These are phyloP conservation scores for Boletus pseudo-olivaceus DNA, from an alignment of 768 basidiomycete species.

Conservation along the genomic window DNA sequence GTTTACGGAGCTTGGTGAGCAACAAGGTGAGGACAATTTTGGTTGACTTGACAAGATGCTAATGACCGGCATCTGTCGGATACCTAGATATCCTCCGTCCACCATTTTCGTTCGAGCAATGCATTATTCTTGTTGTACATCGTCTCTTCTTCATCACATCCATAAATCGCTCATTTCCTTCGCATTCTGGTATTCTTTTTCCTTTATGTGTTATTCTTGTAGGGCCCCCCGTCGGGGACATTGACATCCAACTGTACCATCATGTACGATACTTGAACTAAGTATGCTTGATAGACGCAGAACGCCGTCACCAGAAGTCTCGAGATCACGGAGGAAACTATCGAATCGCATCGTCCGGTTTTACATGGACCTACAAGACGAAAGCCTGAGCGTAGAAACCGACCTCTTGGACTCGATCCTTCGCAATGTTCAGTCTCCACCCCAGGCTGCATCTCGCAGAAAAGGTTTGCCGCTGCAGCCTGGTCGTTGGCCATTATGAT, in stretches of 20 bases:
- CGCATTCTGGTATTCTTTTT: constrained; percentile 1
- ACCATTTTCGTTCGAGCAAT: constrained; percentile 11
- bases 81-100: neutral
- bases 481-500: too few species aligned
- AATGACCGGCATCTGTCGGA: neutral
- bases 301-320: neutral
- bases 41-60: neutral
- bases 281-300: neutral
- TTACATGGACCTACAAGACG: neutral
- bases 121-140: neutral
- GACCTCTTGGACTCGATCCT: constrained; percentile 1
- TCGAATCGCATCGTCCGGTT: neutral
- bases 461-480: too few species aligned
- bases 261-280: neutral
- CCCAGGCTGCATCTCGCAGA: too few species aligned
- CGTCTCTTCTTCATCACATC: neutral
- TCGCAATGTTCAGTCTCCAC: too few species aligned
- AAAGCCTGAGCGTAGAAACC: neutral
- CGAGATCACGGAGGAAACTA: neutral
- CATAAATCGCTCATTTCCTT: constrained; percentile 1
- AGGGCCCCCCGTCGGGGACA: neutral
- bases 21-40: constrained; percentile 4
- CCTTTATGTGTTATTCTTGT: constrained; percentile 3
- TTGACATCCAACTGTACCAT: neutral
- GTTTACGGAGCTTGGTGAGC: constrained; percentile 13